These are phyloP conservation scores for Epithele typhae DNA, from an alignment of 768 basidiomycete genomes.

Conservation along the genomic window DNA sequence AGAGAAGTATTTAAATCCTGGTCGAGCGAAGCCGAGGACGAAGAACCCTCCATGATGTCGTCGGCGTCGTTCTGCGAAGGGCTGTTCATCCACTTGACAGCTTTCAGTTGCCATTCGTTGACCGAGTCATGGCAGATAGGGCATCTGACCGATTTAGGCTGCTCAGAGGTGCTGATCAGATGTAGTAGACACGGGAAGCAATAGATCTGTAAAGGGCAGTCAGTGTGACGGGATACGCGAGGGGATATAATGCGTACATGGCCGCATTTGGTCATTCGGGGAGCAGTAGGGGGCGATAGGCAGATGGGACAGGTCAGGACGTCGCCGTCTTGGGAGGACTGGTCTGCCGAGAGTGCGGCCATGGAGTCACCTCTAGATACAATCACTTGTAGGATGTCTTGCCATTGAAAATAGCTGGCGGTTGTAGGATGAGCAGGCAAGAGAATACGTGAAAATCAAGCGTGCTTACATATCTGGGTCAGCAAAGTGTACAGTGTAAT, in stretches of 20 bases:
- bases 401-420: slow-evolving; percentile 89
- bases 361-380: slow-evolving; percentile 64
- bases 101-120: slow-evolving; percentile 85
- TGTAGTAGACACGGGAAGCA: slow-evolving; percentile 95
- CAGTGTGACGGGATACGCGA: slow-evolving; percentile 9
- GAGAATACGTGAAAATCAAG: slow-evolving; percentile 7
- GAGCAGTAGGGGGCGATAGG: slow-evolving; percentile 83
- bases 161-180: slow-evolving; percentile 80
- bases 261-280: slow-evolving; percentile 95
- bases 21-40: slow-evolving; percentile 40
- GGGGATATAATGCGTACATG: slow-evolving; percentile 62
- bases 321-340: slow-evolving; percentile 47
- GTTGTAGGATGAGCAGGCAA: slow-evolving; percentile 4
- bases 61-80: slow-evolving; percentile 30
- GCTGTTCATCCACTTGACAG: slow-evolving; percentile 83
- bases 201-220: slow-evolving; percentile 59
- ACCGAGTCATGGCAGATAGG: slow-evolving; percentile 97
- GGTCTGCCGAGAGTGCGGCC: slow-evolving; percentile 46
- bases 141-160: slow-evolving; percentile 83
- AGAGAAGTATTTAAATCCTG: slow-evolving; percentile 38
- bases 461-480: slow-evolving; percentile 89
- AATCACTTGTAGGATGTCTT: slow-evolving; percentile 92
- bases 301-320: slow-evolving; percentile 90
- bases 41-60: slow-evolving; percentile 35
- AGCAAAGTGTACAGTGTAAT: slow-evolving; percentile 92